Evolutionary conservation across 2,329 filamentous ascomycete genomes (phyloP).

Genomic region (Macrophomina tecta): DNA sequence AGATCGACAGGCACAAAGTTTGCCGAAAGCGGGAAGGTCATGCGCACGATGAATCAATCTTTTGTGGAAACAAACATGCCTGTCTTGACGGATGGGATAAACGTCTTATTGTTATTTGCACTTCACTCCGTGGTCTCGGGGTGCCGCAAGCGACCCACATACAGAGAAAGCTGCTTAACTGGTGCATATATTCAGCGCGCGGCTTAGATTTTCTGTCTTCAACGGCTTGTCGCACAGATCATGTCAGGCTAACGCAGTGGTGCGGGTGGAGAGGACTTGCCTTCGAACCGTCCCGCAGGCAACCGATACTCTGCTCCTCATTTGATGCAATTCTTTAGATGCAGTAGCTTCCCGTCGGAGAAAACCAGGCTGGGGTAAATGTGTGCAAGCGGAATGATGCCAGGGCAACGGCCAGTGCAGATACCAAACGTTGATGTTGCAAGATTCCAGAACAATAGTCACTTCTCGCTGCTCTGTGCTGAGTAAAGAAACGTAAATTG

Average conservation of each 20-base stretch:
- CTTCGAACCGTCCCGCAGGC: too few relatives aligned
- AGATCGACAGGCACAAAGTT: constrained; percentile 9
- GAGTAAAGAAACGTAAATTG: background rate
- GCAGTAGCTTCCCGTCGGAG: too few relatives aligned
- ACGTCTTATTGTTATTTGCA: background rate
- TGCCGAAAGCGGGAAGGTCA: background rate
- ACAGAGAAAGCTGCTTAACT: background rate
- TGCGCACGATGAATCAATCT: background rate
- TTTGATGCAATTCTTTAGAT: too few relatives aligned
- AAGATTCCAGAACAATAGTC: background rate
- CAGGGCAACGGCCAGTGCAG: background rate
- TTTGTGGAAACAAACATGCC: background rate
- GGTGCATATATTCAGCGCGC: too few relatives aligned
- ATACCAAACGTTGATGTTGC: background rate
- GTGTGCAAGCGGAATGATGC: too few relatives aligned
- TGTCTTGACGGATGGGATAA: background rate
- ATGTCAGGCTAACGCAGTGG: too few relatives aligned
- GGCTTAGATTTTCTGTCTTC: too few relatives aligned
- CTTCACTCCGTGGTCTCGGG: background rate
- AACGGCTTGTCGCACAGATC: too few relatives aligned
- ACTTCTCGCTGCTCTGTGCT: background rate
- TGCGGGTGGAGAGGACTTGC: too few relatives aligned
- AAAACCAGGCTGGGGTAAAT: too few relatives aligned
- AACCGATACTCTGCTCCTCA: too few relatives aligned
- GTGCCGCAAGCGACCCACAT: background rate